Conservation (phyloP, 1,284 basidiomycete species). For the Schizophyllum amplum region DNA sequence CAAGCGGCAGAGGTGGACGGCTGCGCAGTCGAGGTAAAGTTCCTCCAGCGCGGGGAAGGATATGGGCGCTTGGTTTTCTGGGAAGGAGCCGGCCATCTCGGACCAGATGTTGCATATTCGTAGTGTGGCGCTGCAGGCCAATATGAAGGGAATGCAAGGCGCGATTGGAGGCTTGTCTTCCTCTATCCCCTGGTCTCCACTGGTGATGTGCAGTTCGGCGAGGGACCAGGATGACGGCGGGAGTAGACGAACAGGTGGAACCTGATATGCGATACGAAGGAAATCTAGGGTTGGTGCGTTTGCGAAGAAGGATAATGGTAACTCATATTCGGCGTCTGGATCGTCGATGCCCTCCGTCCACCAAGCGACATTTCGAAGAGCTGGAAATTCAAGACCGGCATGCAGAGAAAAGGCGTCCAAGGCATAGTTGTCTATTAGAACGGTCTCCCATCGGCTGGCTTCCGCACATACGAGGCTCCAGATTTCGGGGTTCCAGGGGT, state of each 20-base stretch:
- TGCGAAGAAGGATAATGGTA: not conserved
- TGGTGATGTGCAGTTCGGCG: not conserved
- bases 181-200: not conserved
- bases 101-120: not conserved
- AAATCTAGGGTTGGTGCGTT: not conserved
- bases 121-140: not conserved
- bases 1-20: not conserved
- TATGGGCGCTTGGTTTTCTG: not conserved
- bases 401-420: not conserved
- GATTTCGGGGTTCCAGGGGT: not conserved
- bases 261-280: not conserved
- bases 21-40: not conserved
- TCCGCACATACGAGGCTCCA: not conserved
- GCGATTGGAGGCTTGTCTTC: not conserved
- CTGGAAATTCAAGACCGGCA: not conserved
- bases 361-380: not conserved
- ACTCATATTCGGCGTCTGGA: not conserved
- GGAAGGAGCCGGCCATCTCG: not conserved
- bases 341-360: not conserved
- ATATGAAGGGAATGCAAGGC: not conserved
- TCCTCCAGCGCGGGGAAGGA: not conserved
- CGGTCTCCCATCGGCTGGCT: not conserved
- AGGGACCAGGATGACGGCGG: not conserved
- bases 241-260: not conserved
- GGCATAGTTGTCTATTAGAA: not conserved